Evolutionary conservation across 176 grass and related monocot genomes (phyloP).

Genomic region (Aegilops longissima): DNA sequence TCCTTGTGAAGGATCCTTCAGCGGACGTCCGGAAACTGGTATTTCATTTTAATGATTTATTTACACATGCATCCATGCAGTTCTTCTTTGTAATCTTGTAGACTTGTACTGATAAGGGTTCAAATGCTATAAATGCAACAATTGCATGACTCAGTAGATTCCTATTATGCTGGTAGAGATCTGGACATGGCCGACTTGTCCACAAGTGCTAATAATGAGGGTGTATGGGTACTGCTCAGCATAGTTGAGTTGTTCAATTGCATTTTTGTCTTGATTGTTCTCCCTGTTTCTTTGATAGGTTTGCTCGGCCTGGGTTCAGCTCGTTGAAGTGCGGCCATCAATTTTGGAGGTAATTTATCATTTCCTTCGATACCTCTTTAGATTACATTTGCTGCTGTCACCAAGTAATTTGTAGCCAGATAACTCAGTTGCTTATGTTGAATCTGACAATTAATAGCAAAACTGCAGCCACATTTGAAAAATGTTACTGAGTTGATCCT

Average conservation of each 20-base stretch:
- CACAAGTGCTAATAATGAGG: background rate
- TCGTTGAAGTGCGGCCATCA: constrained; percentile 86
- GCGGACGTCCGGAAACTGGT: constrained; percentile 95
- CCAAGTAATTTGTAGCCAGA: background rate
- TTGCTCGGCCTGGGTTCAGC: constrained; percentile 93
- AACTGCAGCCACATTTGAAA: constrained; percentile 84
- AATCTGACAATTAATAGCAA: constrained; percentile 34
- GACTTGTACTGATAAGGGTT: background rate
- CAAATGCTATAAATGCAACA: constrained; percentile 10
- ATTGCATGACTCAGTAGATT: constrained; percentile 8
- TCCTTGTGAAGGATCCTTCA: constrained; percentile 79
- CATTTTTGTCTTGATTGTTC: background rate
- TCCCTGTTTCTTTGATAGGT: constrained; percentile 55
- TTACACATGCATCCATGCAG: background rate
- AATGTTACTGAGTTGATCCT: constrained; percentile 89
- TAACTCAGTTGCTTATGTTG: constrained; percentile 23
- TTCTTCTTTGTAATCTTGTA: constrained; percentile 29
- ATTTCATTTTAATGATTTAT: constrained; percentile 1
- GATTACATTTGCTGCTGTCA: constrained; percentile 16
- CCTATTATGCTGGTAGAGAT: background rate
- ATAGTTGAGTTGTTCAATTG: background rate
- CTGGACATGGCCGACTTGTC: constrained; percentile 18
- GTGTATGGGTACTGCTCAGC: background rate
- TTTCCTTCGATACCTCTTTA: background rate
- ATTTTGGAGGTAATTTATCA: constrained; percentile 75